These are phyloP conservation scores for Chytridium lagenaria DNA, from an alignment of 371 early-diverging fungal species.

Conservation along the genomic window DNA sequence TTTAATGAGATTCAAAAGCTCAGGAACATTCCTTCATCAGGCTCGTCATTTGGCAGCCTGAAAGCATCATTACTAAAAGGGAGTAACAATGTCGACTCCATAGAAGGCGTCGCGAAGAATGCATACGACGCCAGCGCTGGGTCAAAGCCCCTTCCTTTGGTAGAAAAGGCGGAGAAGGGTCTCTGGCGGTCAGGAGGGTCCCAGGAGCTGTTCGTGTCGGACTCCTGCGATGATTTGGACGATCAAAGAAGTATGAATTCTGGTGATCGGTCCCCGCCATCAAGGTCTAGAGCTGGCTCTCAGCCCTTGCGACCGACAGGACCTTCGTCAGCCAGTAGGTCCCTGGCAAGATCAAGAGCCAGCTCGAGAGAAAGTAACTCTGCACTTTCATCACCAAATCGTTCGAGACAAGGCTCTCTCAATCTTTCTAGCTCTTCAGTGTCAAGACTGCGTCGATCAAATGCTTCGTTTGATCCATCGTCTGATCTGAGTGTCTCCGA, in stretches of 20 bases:
- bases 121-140: neutral
- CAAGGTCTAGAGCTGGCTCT: neutral
- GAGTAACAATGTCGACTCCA: neutral
- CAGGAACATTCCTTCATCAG: neutral
- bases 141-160: neutral
- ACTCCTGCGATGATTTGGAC: neutral
- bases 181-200: neutral
- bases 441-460: neutral
- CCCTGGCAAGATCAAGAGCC: neutral
- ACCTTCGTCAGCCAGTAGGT: neutral
- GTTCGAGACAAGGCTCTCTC: neutral
- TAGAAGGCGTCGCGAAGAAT: neutral
- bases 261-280: neutral
- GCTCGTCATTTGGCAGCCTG: constrained; percentile 1
- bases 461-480: neutral
- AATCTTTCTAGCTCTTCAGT: neutral
- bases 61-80: neutral
- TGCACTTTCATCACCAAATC: neutral
- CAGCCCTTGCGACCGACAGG: neutral
- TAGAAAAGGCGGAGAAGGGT: neutral
- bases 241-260: neutral
- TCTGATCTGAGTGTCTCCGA: neutral
- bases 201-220: neutral
- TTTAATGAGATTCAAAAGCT: neutral
- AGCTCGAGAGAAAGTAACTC: neutral